Conservation (phyloP, 805 yeast species). For the Candida vartiovaarae region DNA sequence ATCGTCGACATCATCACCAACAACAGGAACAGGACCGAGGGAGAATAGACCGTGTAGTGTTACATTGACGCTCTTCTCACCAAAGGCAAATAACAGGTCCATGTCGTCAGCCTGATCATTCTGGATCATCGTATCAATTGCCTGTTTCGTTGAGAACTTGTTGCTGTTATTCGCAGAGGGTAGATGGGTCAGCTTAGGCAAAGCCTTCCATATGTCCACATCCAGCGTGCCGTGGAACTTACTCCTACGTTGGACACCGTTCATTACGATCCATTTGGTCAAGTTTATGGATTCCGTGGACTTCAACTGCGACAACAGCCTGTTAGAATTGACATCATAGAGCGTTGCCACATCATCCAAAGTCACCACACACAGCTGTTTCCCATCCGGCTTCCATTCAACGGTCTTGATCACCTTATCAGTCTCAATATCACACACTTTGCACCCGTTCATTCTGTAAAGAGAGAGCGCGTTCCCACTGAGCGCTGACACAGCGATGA, state of each 20-base stretch:
- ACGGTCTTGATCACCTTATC: constrained; percentile 12
- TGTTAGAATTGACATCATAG: constrained; percentile 41
- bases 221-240: constrained; percentile 23
- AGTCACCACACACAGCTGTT: constrained; percentile 38
- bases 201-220: constrained; percentile 24
- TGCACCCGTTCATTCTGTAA: constrained; percentile 45
- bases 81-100: constrained; percentile 23
- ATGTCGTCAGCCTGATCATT: constrained; percentile 14
- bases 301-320: constrained; percentile 22
- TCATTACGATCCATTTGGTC: constrained; percentile 13
- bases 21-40: constrained; percentile 18
- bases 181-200: constrained; percentile 32
- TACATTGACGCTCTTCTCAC: constrained; percentile 20
- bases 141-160: constrained; percentile 22
- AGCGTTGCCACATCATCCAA: constrained; percentile 35
- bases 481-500: constrained; percentile 37
- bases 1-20: constrained; percentile 9
- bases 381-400: constrained; percentile 34
- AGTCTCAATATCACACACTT: constrained; percentile 42
- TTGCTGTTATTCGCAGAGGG: constrained; percentile 13
- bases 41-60: constrained; percentile 29
- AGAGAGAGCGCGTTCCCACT: constrained; percentile 45
- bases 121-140: constrained; percentile 24
- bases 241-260: not conserved
- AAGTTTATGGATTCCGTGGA: constrained; percentile 5